Percentiles rank a stretch among this genome's conserved stretches.
phyloP scores from a whole-genome alignment of 108 stramenopile species.

The Pseudonitzschia multistriata region DNA sequence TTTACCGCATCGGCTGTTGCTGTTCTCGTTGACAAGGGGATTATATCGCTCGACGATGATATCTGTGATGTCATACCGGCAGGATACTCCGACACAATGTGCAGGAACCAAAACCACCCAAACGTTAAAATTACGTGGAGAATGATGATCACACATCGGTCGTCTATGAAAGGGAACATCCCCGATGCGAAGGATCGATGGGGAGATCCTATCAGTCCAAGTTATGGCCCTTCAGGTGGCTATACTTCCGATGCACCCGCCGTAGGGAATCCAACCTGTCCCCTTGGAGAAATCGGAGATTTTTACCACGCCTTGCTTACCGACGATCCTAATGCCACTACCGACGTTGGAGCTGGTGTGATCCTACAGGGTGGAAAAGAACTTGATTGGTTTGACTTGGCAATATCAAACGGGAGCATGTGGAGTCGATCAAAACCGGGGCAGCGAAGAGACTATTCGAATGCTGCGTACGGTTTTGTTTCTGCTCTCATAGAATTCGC shows the following conservation, averaged over 20 bases:
- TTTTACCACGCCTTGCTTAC: constrained; percentile 28
- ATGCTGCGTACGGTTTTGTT: constrained; percentile 24
- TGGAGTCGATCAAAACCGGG: constrained; percentile 18
- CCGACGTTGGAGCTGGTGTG: constrained; percentile 8
- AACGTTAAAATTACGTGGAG: constrained; percentile 21
- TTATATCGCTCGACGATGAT: constrained; percentile 26
- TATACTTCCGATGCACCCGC: not conserved
- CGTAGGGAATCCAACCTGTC: constrained; percentile 24
- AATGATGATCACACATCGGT: constrained; percentile 35
- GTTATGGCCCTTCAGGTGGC: constrained; percentile 10
- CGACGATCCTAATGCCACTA: not conserved
- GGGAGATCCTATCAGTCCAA: not conserved
- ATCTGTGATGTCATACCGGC: constrained; percentile 31
- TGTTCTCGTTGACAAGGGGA: constrained; percentile 13
- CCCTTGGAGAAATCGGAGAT: constrained; percentile 17
- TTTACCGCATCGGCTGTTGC: constrained; percentile 26
- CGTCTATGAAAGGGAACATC: constrained; percentile 16
- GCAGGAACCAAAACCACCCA: constrained; percentile 26
- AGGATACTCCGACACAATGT: not conserved
- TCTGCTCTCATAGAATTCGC: constrained; percentile 26
- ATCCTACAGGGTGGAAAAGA: not conserved
- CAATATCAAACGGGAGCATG: not conserved
- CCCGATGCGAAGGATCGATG: not conserved
- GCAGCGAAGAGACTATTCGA: constrained; percentile 8
- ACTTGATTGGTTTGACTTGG: constrained; percentile 20